Conservation (phyloP, 495 filamentous ascomycete genomes). For the Durotheca rogersii region DNA sequence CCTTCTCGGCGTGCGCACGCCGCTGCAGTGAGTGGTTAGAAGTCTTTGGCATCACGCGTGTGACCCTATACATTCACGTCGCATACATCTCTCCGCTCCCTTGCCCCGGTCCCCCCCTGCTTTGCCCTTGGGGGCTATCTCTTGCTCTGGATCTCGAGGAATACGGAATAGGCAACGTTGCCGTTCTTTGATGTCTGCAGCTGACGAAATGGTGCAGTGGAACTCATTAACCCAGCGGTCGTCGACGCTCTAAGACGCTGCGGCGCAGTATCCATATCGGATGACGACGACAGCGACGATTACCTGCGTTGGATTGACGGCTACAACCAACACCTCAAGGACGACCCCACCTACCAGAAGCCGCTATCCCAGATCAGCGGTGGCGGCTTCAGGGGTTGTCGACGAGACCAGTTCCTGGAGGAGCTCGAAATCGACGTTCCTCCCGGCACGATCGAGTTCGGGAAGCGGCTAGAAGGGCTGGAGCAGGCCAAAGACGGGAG, state of each 20-base stretch:
- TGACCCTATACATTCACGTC: too few relatives aligned
- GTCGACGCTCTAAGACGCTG: not conserved
- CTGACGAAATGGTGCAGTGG: not conserved
- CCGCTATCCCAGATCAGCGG: not conserved
- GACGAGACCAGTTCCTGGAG: not conserved
- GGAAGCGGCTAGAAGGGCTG: conserved; percentile 37
- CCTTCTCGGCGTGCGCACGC: conserved; percentile 30
- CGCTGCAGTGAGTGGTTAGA: not conserved
- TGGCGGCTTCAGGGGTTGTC: conserved; percentile 44
- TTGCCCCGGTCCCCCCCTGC: not conserved
- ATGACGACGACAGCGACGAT: not conserved
- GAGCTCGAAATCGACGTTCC: conserved; percentile 42
- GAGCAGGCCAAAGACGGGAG: conserved; percentile 22
- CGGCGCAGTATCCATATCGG: not conserved
- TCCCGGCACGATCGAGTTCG: conserved; percentile 33
- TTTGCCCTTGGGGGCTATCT: not conserved
- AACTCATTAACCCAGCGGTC: not conserved
- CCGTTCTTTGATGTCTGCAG: not conserved
- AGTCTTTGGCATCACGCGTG: too few relatives aligned
- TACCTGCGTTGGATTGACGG: not conserved
- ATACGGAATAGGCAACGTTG: conserved; percentile 25
- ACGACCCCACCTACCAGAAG: conserved; percentile 1
- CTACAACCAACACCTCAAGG: conserved; percentile 1
- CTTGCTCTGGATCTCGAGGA: conserved; percentile 33
- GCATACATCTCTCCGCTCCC: too few relatives aligned